Conservation (phyloP, 1,284 basidiomycete species). For the Mycosarcoma maydis region DNA sequence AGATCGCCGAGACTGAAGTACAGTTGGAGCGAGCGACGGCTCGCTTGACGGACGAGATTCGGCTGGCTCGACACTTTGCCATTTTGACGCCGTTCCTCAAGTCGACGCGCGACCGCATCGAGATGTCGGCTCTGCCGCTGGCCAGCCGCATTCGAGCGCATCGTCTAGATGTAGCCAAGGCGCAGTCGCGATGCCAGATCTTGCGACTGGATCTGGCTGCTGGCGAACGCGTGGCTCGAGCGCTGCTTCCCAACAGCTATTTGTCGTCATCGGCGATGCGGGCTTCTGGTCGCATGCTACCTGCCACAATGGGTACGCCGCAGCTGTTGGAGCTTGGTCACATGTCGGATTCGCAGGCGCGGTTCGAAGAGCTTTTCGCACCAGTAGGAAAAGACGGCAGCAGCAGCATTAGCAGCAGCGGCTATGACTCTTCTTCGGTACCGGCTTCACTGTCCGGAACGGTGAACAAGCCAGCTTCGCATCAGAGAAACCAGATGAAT, state of each 20-base stretch:
- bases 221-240: slow-evolving; percentile 34
- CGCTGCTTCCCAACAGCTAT: slow-evolving; percentile 24
- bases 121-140: slow-evolving; percentile 53
- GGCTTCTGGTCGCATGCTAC: slow-evolving; percentile 20
- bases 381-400: slow-evolving; percentile 6
- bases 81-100: slow-evolving; percentile 61
- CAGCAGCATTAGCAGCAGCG: slow-evolving; percentile 10
- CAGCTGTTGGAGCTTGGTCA: slow-evolving; percentile 38
- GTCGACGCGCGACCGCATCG: slow-evolving; percentile 59
- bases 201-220: slow-evolving; percentile 49
- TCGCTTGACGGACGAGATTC: slow-evolving; percentile 48
- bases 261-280: slow-evolving; percentile 38
- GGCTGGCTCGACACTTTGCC: slow-evolving; percentile 57
- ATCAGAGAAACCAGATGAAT: slow-evolving; percentile 46
- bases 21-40: slow-evolving; percentile 72
- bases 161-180: slow-evolving; percentile 54
- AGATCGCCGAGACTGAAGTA: slow-evolving; percentile 78
- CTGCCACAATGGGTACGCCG: slow-evolving; percentile 34
- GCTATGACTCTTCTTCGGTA: slow-evolving; percentile 4
- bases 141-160: slow-evolving; percentile 39
- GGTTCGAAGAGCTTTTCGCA: slow-evolving; percentile 46
- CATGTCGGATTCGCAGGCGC: slow-evolving; percentile 30
- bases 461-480: slow-evolving; percentile 41
- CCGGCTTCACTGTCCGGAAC: slow-evolving; percentile 9
- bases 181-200: slow-evolving; percentile 42